phyloP scores from a whole-genome alignment of 805 yeast species.

The Ogataea naganishii region DNA sequence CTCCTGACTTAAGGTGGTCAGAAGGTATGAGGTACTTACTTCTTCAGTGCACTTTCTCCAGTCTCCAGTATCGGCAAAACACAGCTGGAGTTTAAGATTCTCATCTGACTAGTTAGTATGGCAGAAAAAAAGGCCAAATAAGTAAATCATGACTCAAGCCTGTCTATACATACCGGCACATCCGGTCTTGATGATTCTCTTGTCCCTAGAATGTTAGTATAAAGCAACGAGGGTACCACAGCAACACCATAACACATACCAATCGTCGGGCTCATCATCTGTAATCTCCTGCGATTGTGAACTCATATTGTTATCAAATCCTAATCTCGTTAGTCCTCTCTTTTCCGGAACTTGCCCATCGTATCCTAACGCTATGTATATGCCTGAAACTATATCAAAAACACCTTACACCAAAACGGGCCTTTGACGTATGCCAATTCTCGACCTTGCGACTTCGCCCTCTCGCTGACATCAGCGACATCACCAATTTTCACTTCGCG shows the following conservation, averaged over 20 bases:
- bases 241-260: slow-evolving; percentile 32
- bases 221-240: background rate
- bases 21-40: slow-evolving; percentile 26
- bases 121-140: background rate
- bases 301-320: too few relatives aligned
- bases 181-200: slow-evolving; percentile 66
- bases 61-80: slow-evolving; percentile 76
- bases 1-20: background rate
- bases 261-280: slow-evolving; percentile 63
- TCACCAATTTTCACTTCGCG: too few relatives aligned
- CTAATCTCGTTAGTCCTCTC: too few relatives aligned
- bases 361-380: background rate
- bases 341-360: too few relatives aligned
- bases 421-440: too few relatives aligned
- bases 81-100: slow-evolving; percentile 59
- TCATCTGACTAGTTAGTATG: slow-evolving; percentile 34
- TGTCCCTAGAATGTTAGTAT: slow-evolving; percentile 38
- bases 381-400: background rate
- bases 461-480: too few relatives aligned
- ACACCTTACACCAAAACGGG: too few relatives aligned
- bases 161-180: slow-evolving; percentile 40
- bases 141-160: background rate
- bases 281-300: slow-evolving; percentile 21
- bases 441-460: too few relatives aligned
- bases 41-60: slow-evolving; percentile 70